phyloP scores from a whole-genome alignment of 768 basidiomycete genomes.

The Multifurca ochricompacta region DNA sequence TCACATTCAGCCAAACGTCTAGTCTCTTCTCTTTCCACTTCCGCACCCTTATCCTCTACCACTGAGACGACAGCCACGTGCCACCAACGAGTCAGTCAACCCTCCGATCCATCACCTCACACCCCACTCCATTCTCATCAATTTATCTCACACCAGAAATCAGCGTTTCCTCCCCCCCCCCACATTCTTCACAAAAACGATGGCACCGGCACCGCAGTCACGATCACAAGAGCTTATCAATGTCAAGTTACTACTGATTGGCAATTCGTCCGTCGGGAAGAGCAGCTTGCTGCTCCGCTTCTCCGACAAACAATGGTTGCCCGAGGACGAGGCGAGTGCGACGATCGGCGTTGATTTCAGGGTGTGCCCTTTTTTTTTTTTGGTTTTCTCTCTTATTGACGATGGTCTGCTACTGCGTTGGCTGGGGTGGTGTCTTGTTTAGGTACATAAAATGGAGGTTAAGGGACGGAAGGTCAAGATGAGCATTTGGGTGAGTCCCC shows the following conservation, averaged over 20 bases:
- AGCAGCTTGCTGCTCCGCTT: constrained; percentile 89
- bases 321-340: constrained; percentile 81
- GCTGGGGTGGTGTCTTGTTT: constrained; percentile 8
- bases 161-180: neutral
- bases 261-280: constrained; percentile 89
- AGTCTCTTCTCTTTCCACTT: no score
- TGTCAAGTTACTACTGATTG: constrained; percentile 77
- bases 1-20: no score
- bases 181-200: neutral
- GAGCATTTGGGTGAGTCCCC: constrained; percentile 87
- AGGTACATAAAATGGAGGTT: constrained; percentile 87
- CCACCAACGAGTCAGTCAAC: no score
- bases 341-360: constrained; percentile 84
- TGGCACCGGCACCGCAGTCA: constrained; percentile 4
- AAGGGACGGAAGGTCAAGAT: constrained; percentile 82
- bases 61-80: no score
- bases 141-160: neutral
- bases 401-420: neutral
- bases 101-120: neutral
- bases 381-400: constrained; percentile 23
- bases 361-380: constrained; percentile 34
- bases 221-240: constrained; percentile 35
- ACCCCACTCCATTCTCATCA: neutral
- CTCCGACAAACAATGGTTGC: constrained; percentile 92
- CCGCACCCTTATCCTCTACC: no score